These are phyloP conservation scores for Lactarius psammicola DNA, from an alignment of 768 basidiomycete genomes.

Conservation along the genomic window DNA sequence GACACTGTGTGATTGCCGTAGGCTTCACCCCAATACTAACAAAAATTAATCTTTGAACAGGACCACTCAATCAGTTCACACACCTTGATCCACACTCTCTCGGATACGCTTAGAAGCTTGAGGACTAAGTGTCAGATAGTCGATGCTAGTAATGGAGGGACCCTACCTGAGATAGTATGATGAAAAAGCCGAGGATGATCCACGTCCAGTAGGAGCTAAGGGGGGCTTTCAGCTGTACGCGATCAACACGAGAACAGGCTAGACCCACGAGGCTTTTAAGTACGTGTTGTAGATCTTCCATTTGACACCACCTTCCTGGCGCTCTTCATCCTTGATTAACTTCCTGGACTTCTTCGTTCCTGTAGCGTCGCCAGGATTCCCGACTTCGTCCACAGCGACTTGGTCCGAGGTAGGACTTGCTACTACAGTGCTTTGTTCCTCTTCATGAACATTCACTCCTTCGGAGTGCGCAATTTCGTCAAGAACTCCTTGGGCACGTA, in stretches of 20 bases:
- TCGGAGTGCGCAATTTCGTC: conserved; percentile 58
- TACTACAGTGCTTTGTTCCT: conserved; percentile 35
- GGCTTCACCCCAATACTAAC: conserved; percentile 58
- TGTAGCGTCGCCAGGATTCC: conserved; percentile 33
- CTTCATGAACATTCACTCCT: conserved; percentile 48
- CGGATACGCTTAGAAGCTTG: conserved; percentile 50
- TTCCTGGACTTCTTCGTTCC: conserved; percentile 64
- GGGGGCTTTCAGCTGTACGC: background rate
- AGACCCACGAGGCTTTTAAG: conserved; percentile 64
- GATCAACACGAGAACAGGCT: background rate
- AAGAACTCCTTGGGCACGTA: conserved; percentile 59
- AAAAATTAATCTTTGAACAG: background rate
- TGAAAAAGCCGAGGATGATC: conserved; percentile 49
- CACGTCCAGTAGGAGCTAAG: conserved; percentile 67
- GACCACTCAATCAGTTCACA: background rate
- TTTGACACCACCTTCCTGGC: conserved; percentile 79
- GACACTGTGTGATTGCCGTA: conserved; percentile 37
- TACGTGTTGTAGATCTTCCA: conserved; percentile 67
- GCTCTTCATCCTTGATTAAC: conserved; percentile 76
- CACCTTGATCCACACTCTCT: conserved; percentile 78
- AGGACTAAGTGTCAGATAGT: background rate
- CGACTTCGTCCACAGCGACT: conserved; percentile 30
- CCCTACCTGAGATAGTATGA: conserved; percentile 42
- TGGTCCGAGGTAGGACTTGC: conserved; percentile 34
- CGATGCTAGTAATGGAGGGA: background rate